Percentiles rank a stretch among this genome's conserved stretches.
These are phyloP conservation scores for Diaporthe caulivora DNA, from an alignment of 2,329 filamentous ascomycete genomes.

Conservation along the genomic window DNA sequence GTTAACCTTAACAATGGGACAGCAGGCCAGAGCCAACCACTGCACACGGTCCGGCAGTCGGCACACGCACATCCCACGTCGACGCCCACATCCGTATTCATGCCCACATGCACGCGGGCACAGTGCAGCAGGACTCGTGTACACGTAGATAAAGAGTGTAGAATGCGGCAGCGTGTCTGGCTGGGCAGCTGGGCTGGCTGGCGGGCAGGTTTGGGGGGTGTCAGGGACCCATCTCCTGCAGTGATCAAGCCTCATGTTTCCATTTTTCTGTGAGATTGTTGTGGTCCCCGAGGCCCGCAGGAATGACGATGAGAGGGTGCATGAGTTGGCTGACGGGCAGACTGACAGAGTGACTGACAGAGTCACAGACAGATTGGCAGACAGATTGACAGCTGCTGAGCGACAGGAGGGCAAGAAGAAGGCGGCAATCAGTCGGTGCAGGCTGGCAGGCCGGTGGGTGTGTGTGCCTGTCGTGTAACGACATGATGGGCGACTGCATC, in stretches of 20 bases:
- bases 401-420: background rate
- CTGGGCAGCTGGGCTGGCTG: background rate
- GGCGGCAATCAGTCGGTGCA: too few species aligned
- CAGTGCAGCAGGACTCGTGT: background rate
- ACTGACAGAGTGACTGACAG: background rate
- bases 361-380: background rate
- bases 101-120: background rate
- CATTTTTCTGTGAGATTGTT: background rate
- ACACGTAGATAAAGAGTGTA: background rate
- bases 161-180: background rate
- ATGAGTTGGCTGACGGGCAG: background rate
- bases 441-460: background rate
- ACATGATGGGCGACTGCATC: background rate
- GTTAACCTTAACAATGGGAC: conserved; percentile 26
- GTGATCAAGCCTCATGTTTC: background rate
- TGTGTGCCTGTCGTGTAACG: background rate
- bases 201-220: too few species aligned
- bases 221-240: background rate
- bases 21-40: background rate
- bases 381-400: conserved; percentile 22
- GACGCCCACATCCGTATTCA: too few species aligned
- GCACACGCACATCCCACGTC: background rate
- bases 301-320: background rate
- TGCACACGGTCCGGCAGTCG: background rate
- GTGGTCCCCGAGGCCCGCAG: conserved; percentile 26